These are phyloP conservation scores for Aegilops umbellulata DNA, from an alignment of 176 grass and related monocot species.

Conservation along the genomic window DNA sequence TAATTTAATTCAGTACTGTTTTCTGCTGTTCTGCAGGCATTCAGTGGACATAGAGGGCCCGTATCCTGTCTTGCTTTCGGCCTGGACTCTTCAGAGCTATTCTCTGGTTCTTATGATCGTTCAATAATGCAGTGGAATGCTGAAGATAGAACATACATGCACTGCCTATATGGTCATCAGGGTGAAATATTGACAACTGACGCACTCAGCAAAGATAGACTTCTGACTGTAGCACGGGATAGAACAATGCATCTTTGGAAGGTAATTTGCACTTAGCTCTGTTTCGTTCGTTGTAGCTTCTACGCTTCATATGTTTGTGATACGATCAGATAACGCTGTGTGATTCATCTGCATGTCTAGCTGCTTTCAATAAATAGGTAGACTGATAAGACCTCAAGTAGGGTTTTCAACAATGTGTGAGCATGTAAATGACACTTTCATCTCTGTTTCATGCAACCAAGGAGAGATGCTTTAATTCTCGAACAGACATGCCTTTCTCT, in stretches of 20 bases:
- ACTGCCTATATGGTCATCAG: conserved; percentile 74
- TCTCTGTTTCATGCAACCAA: background rate
- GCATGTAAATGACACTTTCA: background rate
- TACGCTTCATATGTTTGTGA: background rate
- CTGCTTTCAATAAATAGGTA: background rate
- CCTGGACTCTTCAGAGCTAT: conserved; percentile 56
- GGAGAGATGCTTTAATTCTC: background rate
- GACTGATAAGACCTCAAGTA: background rate
- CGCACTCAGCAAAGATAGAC: conserved; percentile 60
- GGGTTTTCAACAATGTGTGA: background rate
- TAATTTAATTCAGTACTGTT: background rate
- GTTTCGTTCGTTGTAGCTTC: background rate
- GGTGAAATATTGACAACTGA: conserved; percentile 67
- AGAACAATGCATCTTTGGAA: conserved; percentile 80
- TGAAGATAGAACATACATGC: conserved; percentile 72
- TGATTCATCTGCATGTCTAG: background rate
- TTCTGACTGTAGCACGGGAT: conserved; percentile 64
- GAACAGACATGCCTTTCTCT: background rate
- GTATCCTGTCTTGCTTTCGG: conserved; percentile 68
- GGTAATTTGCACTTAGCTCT: conserved; percentile 28
- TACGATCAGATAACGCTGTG: background rate
- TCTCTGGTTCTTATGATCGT: conserved; percentile 72
- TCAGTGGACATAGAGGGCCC: conserved; percentile 69
- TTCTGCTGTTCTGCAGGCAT: conserved; percentile 49
- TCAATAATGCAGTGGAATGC: conserved; percentile 79